Conservation (phyloP, 192 early-diverging fungal genomes). For the Chytriomyces sp. region DNA sequence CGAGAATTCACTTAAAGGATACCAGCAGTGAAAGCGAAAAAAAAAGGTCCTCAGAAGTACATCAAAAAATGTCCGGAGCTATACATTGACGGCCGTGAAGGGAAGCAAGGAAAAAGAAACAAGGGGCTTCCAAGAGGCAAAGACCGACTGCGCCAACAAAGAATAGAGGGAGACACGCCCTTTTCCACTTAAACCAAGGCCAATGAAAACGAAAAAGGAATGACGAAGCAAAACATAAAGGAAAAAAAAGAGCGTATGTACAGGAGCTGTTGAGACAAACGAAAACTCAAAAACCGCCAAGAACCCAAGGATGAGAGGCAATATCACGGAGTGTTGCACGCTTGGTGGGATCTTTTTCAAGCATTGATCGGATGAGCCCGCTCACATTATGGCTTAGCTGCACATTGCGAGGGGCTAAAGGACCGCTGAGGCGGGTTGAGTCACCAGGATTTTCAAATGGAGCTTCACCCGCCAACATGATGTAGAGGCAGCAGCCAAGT, state of each 20-base stretch:
- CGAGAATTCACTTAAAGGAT: no score
- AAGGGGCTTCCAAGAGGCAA: not conserved
- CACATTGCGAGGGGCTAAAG: conserved; percentile 31
- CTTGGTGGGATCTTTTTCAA: conserved; percentile 61
- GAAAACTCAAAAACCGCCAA: not conserved
- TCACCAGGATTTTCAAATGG: conserved; percentile 50
- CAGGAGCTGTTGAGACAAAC: not conserved
- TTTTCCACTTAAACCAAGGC: not conserved
- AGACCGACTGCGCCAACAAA: not conserved
- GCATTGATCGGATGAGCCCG: conserved; percentile 69
- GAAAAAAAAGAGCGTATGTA: not conserved
- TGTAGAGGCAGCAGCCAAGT: conserved; percentile 62
- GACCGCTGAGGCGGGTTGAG: conserved; percentile 1
- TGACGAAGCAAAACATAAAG: not conserved
- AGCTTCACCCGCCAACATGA: conserved; percentile 58
- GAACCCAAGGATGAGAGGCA: conserved; percentile 46
- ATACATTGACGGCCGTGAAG: no score
- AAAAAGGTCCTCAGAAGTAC: no score
- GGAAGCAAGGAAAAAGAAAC: no score
- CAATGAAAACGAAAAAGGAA: conserved; percentile 6
- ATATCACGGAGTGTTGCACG: conserved; percentile 71
- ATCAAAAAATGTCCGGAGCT: no score
- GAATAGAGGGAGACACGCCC: not conserved
- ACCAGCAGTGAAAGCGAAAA: no score
- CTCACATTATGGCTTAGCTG: conserved; percentile 50